Base-by-base conservation (phyloP, 2,329 filamentous ascomycete species). In the Fusarium brachygibbosum region DNA sequence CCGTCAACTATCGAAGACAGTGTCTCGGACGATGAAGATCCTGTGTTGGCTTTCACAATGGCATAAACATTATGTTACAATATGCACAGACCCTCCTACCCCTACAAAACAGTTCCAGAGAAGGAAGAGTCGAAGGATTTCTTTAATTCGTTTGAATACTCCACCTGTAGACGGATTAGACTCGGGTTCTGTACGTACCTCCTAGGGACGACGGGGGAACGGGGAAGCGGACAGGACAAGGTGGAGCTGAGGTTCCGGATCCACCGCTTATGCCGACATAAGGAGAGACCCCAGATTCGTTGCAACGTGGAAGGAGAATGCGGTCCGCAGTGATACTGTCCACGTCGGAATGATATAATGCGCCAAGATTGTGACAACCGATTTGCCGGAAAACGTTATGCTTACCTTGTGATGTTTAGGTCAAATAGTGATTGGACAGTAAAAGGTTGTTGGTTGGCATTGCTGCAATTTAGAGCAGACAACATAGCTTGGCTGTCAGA, bases 211-310 rank as follows among this genome's bases (percentile, higher is more conserved):
- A 29, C 29, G 29, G 32, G 23, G 17, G 7, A 21, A 49, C 46
- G 46, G 46, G 23, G 34, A 38, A 38, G 13, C 23, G n/a, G 23
- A 28, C 13, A 34, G 31, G 16, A 44, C 23, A 44, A 34, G 31
- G 31, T 34, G 31, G 31, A 37, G 34, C 9, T 37, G 34, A 37
- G 19, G 11, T 6, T 35, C 21, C 4, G 7, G n/a, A 50, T 23
- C 25, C n/a, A n/a, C 19, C 31, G 11, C 17, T 19, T 12, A 21
- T 44, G 38, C 38, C 21, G 32, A 45, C 19, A 28, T 41, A 16
- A 34, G 37, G 28, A 40, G 51, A n/a, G 21, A 32, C 45, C 40
- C 56, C 58, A 62, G 57, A 62, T 62, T n/a, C n/a, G 12, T 14
- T 62, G 32, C 23, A 10, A 62, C 58, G 5, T 35, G 23, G 10